Evolutionary conservation across 257 asterid genomes (phyloP).

Genomic region (Salvia hispanica): DNA sequence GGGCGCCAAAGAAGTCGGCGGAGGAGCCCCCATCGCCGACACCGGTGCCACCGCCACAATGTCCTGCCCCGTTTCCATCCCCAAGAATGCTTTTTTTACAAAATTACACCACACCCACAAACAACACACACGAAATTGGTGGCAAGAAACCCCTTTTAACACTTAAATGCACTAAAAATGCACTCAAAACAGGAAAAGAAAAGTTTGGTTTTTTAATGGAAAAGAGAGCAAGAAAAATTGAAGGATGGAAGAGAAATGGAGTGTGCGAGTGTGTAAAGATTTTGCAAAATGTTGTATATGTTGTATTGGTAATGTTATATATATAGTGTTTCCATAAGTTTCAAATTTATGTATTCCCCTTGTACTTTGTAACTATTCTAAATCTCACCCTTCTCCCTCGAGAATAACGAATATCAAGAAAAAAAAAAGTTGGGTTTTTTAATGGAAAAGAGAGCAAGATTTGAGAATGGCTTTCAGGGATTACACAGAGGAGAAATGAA

Average conservation of each 20-base stretch:
- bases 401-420: not conserved
- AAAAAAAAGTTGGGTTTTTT: constrained; percentile 21
- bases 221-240: constrained; percentile 34
- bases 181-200: not conserved
- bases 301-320: not conserved
- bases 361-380: constrained; percentile 37
- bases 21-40: constrained; percentile 40
- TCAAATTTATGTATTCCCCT: not conserved
- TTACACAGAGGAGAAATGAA: constrained; percentile 6
- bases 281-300: constrained; percentile 27
- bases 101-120: constrained; percentile 22
- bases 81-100: not conserved
- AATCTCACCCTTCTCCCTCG: not conserved
- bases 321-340: not conserved
- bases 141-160: constrained; percentile 17
- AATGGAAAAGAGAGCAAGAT: constrained; percentile 31
- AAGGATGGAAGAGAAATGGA: constrained; percentile 1
- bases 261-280: constrained; percentile 10
- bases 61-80: constrained; percentile 49
- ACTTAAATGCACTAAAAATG: constrained; percentile 1
- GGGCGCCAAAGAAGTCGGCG: constrained; percentile 78
- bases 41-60: constrained; percentile 24
- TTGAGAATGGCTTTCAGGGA: constrained; percentile 37
- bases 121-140: constrained; percentile 15
- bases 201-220: constrained; percentile 27